These are phyloP conservation scores for Mucor indicus DNA, from an alignment of 371 early-diverging fungal species.

Conservation along the genomic window DNA sequence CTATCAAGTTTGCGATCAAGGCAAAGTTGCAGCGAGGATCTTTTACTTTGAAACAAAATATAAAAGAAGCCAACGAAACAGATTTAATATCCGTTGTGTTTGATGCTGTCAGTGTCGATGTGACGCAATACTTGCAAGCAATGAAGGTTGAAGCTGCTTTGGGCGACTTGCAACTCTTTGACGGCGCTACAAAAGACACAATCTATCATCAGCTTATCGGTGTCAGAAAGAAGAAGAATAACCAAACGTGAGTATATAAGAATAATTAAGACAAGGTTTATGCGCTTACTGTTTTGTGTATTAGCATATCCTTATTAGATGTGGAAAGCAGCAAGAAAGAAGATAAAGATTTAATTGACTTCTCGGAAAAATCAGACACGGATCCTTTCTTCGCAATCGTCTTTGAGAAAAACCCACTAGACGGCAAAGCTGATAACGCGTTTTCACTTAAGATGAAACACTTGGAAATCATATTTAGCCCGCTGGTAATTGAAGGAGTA, in stretches of 20 bases:
- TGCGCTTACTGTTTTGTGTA: no score
- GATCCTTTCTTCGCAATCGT: conserved; percentile 67
- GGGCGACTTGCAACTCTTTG: conserved; percentile 43
- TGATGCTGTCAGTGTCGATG: conserved; percentile 50
- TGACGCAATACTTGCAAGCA: conserved; percentile 35
- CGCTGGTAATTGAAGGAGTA: conserved; percentile 60
- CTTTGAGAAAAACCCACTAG: conserved; percentile 72
- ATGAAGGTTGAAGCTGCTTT: conserved; percentile 33
- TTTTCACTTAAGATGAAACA: conserved; percentile 72
- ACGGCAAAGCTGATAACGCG: conserved; percentile 72
- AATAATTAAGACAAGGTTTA: no score
- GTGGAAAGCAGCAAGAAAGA: conserved; percentile 5
- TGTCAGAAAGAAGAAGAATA: conserved; percentile 26
- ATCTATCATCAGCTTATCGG: conserved; percentile 45
- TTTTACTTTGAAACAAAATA: conserved; percentile 49
- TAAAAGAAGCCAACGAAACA: conserved; percentile 20
- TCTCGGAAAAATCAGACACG: background rate
- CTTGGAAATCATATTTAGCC: conserved; percentile 78
- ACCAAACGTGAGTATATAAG: no score
- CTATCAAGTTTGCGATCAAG: conserved; percentile 55
- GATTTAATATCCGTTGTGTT: conserved; percentile 66
- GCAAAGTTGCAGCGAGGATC: conserved; percentile 71
- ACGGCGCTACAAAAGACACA: conserved; percentile 33
- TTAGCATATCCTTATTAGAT: conserved; percentile 12
- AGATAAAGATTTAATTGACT: no score